phyloP scores from a whole-genome alignment of 768 basidiomycete species.

The Termitomyces eurrhizus region DNA sequence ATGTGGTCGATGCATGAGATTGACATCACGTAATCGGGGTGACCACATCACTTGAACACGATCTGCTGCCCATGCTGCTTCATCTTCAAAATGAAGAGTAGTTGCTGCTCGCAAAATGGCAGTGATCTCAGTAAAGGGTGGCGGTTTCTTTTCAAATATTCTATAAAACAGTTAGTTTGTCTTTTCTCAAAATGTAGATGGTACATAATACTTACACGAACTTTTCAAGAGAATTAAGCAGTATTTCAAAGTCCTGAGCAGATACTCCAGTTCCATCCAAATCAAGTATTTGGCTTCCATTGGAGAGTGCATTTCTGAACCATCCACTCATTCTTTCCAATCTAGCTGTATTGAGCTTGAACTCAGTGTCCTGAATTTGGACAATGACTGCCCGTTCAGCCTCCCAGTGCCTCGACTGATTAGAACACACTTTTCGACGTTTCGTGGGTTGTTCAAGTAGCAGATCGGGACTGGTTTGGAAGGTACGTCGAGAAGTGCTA shows the following conservation, averaged over 20 bases:
- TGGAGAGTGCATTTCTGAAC: constrained; percentile 22
- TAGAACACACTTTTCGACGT: neutral
- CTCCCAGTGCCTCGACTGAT: constrained; percentile 24
- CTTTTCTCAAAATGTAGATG: neutral
- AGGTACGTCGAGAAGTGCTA: neutral
- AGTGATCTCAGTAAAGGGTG: constrained; percentile 24
- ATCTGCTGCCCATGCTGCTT: constrained; percentile 24
- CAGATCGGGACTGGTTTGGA: neutral
- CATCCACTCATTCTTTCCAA: constrained; percentile 27
- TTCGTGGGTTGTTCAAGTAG: neutral
- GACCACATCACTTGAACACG: constrained; percentile 30
- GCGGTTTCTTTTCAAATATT: constrained; percentile 14
- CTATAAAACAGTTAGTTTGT: constrained; percentile 7
- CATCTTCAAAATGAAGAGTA: constrained; percentile 24
- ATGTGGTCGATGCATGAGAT: constrained; percentile 15
- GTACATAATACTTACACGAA: constrained; percentile 23
- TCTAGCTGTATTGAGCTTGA: constrained; percentile 32
- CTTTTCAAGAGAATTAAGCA: constrained; percentile 29
- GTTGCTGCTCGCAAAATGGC: constrained; percentile 31
- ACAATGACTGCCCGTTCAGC: constrained; percentile 32
- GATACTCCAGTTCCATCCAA: constrained; percentile 19
- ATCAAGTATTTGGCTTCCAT: neutral
- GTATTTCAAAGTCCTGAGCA: constrained; percentile 27
- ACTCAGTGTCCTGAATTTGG: constrained; percentile 28
- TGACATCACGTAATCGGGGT: constrained; percentile 18